Percentiles rank a stretch among this genome's conserved stretches.
These are phyloP conservation scores for Takashimella tepidaria DNA, from an alignment of 1,284 basidiomycete species.

Conservation along the genomic window DNA sequence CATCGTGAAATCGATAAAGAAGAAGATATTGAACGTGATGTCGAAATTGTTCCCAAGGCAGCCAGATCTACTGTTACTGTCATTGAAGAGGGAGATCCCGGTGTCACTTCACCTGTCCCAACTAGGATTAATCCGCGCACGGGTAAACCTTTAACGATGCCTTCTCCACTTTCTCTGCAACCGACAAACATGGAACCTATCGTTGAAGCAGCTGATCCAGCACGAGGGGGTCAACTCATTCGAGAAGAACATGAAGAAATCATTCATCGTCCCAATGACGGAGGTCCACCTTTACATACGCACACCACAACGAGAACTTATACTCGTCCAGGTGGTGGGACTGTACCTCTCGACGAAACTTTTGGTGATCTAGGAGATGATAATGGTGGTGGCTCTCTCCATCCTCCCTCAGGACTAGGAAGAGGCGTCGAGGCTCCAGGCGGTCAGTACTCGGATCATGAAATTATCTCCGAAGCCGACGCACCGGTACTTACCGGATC, in stretches of 20 bases:
- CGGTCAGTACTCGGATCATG: not conserved
- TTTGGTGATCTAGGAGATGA: slow-evolving; percentile 10
- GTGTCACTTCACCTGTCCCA: not conserved
- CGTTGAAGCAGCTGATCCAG: slow-evolving; percentile 5
- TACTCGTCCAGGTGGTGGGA: slow-evolving; percentile 11
- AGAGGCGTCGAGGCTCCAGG: not conserved
- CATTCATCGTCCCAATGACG: slow-evolving; percentile 24
- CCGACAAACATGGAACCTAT: slow-evolving; percentile 26
- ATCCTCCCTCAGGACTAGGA: not conserved
- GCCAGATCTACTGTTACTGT: slow-evolving; percentile 1
- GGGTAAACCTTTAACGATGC: slow-evolving; percentile 28
- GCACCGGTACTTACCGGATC: not conserved
- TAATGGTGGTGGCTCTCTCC: too few species aligned
- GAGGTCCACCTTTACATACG: slow-evolving; percentile 26
- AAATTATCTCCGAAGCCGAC: not conserved
- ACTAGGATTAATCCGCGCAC: slow-evolving; percentile 33
- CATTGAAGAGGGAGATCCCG: not conserved
- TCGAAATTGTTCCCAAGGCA: slow-evolving; percentile 13
- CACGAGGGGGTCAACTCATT: slow-evolving; percentile 18
- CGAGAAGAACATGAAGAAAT: slow-evolving; percentile 40
- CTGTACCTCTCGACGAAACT: not conserved
- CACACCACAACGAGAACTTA: slow-evolving; percentile 32
- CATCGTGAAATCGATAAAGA: slow-evolving; percentile 26
- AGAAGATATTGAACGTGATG: slow-evolving; percentile 18
- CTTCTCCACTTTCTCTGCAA: slow-evolving; percentile 23